Evolutionary conservation across 441 rosid genomes (phyloP).

Genomic region (Breynia disticha): DNA sequence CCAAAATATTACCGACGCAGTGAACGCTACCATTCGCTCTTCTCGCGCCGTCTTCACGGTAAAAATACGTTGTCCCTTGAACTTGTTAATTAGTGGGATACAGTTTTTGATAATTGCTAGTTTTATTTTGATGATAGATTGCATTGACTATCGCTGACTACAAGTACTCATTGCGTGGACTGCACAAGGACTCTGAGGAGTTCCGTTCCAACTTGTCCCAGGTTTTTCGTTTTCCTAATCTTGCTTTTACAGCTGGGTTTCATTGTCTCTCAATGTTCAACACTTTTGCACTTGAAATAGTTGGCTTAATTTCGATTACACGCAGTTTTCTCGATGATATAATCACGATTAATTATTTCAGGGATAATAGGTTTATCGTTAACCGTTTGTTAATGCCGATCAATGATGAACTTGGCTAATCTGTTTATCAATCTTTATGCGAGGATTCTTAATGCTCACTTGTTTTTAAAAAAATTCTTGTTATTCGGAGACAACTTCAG

Average conservation of each 20-base stretch:
- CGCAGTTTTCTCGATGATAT: background rate
- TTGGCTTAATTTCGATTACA: background rate
- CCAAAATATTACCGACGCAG: slow-evolving; percentile 1
- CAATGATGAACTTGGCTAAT: too few relatives aligned
- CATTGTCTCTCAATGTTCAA: background rate
- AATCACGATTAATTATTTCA: background rate
- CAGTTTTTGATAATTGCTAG: too few relatives aligned
- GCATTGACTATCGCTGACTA: slow-evolving; percentile 58
- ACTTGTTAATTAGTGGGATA: too few relatives aligned
- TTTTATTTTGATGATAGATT: slow-evolving; percentile 29
- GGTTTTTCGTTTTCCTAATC: slow-evolving; percentile 34
- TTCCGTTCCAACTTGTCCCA: slow-evolving; percentile 45
- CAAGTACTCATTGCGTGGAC: slow-evolving; percentile 41
- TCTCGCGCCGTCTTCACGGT: slow-evolving; percentile 66
- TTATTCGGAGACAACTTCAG: too few relatives aligned
- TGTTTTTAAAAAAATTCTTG: too few relatives aligned
- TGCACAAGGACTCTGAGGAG: slow-evolving; percentile 39
- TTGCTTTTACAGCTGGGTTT: too few relatives aligned
- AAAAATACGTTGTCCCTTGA: slow-evolving; percentile 11
- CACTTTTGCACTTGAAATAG: background rate
- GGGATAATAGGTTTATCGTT: too few relatives aligned
- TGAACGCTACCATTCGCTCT: slow-evolving; percentile 14
- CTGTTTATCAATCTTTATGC: too few relatives aligned
- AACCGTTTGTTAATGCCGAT: too few relatives aligned
- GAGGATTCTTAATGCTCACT: too few relatives aligned